Conservation (phyloP, 768 basidiomycete genomes). For the Pleurotus djamor region DNA sequence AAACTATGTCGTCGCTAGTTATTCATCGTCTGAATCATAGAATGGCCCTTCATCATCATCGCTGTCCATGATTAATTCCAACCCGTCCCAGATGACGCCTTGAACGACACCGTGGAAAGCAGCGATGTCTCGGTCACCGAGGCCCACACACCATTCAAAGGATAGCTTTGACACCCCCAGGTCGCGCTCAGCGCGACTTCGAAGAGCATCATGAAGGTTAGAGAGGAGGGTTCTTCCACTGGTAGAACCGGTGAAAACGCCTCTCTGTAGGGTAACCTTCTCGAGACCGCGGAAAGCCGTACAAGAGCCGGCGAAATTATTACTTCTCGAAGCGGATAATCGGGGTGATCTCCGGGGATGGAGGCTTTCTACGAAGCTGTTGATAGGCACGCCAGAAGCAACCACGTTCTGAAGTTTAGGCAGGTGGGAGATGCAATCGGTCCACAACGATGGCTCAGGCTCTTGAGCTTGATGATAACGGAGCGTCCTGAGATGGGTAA, state of each 20-base stretch:
- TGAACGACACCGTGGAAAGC: slow-evolving; percentile 23
- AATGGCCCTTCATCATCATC: slow-evolving; percentile 15
- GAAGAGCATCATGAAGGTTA: slow-evolving; percentile 20
- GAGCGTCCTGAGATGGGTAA: slow-evolving; percentile 21
- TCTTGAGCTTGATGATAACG: slow-evolving; percentile 17
- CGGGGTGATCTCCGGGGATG: slow-evolving; percentile 9
- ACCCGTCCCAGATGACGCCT: slow-evolving; percentile 31
- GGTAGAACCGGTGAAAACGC: slow-evolving; percentile 16
- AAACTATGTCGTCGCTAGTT: background rate
- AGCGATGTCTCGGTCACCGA: slow-evolving; percentile 18
- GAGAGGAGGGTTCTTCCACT: slow-evolving; percentile 1
- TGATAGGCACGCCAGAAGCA: slow-evolving; percentile 17
- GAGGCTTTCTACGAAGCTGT: slow-evolving; percentile 21
- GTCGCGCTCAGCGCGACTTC: slow-evolving; percentile 26
- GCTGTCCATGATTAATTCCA: slow-evolving; percentile 19
- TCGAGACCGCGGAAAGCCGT: slow-evolving; percentile 24
- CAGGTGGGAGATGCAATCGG: slow-evolving; percentile 21
- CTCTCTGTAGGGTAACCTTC: slow-evolving; percentile 20
- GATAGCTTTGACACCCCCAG: slow-evolving; percentile 23
- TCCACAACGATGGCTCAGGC: slow-evolving; percentile 17
- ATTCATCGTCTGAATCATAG: background rate
- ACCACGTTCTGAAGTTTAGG: slow-evolving; percentile 21
- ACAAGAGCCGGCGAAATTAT: background rate
- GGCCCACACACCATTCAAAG: slow-evolving; percentile 21
- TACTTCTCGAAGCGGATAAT: slow-evolving; percentile 7